These are phyloP conservation scores for Boletus huronensis DNA, from an alignment of 768 basidiomycete species.

Conservation along the genomic window DNA sequence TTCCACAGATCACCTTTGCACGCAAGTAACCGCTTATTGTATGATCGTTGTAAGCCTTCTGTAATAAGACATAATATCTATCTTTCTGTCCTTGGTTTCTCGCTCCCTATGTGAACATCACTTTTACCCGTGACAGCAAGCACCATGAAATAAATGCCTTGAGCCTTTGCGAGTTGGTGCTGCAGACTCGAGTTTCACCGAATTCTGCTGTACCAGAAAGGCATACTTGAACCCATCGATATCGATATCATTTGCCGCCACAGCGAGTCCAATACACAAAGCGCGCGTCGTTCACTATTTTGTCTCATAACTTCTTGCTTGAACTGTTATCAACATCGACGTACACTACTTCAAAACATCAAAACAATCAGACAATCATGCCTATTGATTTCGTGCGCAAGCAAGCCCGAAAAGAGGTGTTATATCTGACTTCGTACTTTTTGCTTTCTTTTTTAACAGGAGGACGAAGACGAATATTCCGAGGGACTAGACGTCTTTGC, in stretches of 20 bases:
- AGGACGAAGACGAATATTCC: constrained; percentile 24
- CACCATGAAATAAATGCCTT: constrained; percentile 18
- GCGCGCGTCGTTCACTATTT: background rate
- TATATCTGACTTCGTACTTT: background rate
- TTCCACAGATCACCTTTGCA: constrained; percentile 64
- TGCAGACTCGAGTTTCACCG: constrained; percentile 1
- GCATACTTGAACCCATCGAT: constrained; percentile 4
- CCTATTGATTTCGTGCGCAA: constrained; percentile 21
- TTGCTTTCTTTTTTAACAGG: constrained; percentile 7
- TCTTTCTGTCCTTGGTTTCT: constrained; percentile 12
- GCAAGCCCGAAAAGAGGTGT: background rate
- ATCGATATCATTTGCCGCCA: constrained; percentile 9
- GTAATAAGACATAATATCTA: constrained; percentile 29
- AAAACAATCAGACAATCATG: constrained; percentile 9
- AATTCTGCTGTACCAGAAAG: constrained; percentile 7
- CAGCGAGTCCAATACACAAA: background rate
- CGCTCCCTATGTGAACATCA: constrained; percentile 18
- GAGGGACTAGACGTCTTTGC: constrained; percentile 17
- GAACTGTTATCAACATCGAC: constrained; percentile 10
- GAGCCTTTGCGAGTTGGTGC: constrained; percentile 27
- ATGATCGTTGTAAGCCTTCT: constrained; percentile 27
- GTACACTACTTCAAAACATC: constrained; percentile 2
- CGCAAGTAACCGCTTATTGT: constrained; percentile 52
- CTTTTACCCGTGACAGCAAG: constrained; percentile 27
- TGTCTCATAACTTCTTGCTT: constrained; percentile 1